A percentile compares a stretch with the other conserved stretches of the same genome.
These are phyloP conservation scores for Candida mesenterica DNA, from an alignment of 1,139 yeast species.

Conservation along the genomic window DNA sequence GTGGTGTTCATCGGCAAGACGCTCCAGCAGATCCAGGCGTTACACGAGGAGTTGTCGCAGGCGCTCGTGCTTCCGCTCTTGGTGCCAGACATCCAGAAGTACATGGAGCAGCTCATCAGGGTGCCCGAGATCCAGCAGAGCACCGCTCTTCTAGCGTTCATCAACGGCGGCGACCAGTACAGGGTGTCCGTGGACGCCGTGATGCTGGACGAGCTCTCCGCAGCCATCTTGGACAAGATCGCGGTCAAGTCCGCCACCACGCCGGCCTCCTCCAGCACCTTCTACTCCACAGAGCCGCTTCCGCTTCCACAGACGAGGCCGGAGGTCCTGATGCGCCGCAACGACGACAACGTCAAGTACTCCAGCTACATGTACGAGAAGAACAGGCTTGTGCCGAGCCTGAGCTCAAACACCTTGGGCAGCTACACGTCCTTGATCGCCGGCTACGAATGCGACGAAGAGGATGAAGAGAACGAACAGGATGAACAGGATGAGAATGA, in stretches of 20 bases:
- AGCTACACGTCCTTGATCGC: slow-evolving; percentile 18
- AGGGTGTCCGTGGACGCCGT: slow-evolving; percentile 2
- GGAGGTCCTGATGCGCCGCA: slow-evolving; percentile 4
- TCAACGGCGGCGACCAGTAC: slow-evolving; percentile 7
- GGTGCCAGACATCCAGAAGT: slow-evolving; percentile 10
- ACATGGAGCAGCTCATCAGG: slow-evolving; percentile 11
- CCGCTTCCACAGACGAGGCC: slow-evolving; percentile 15
- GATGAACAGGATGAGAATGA: background rate
- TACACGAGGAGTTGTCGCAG: slow-evolving; percentile 14
- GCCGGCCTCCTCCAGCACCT: slow-evolving; percentile 13
- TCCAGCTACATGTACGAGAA: slow-evolving; percentile 14
- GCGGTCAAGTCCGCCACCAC: slow-evolving; percentile 26
- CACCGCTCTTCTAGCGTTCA: slow-evolving; percentile 9
- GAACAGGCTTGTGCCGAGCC: slow-evolving; percentile 11
- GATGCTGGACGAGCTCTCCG: slow-evolving; percentile 7
- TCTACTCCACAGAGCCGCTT: slow-evolving; percentile 29
- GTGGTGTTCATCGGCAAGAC: slow-evolving; percentile 17
- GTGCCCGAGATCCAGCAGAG: slow-evolving; percentile 8
- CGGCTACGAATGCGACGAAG: slow-evolving; percentile 17
- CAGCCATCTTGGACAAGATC: slow-evolving; percentile 23
- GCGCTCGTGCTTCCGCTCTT: slow-evolving; percentile 8
- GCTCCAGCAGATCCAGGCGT: slow-evolving; percentile 22
- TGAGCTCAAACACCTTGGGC: slow-evolving; percentile 14
- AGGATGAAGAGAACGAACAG: slow-evolving; percentile 4
- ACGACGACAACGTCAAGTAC: slow-evolving; percentile 13